These are phyloP conservation scores for Starmerella davenportii DNA, from an alignment of 805 yeast genomes.

Conservation along the genomic window DNA sequence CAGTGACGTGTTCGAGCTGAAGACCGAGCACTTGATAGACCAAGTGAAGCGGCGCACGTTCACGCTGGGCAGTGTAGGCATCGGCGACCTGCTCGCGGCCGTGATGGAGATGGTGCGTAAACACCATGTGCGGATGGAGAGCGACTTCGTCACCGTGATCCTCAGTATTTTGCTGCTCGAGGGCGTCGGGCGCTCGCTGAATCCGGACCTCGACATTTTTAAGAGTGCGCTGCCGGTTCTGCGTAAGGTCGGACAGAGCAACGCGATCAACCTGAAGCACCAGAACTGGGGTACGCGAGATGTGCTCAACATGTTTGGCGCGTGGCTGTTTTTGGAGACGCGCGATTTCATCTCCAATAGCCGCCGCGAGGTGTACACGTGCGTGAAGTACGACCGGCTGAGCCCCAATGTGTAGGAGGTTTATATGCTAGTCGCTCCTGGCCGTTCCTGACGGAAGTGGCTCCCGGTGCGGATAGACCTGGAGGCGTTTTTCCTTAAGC, in stretches of 20 bases:
- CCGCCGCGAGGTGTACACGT: slow-evolving; percentile 42
- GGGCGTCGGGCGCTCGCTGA: slow-evolving; percentile 88
- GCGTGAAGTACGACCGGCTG: slow-evolving; percentile 46
- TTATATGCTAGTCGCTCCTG: no score
- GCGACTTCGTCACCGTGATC: slow-evolving; percentile 89
- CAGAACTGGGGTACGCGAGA: slow-evolving; percentile 30
- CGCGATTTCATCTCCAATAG: slow-evolving; percentile 74
- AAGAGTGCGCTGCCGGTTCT: slow-evolving; percentile 81
- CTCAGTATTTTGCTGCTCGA: slow-evolving; percentile 80
- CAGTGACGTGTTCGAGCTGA: slow-evolving; percentile 67
- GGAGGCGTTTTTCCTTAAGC: no score
- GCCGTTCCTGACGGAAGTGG: no score
- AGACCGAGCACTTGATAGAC: slow-evolving; percentile 68
- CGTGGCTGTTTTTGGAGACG: slow-evolving; percentile 80
- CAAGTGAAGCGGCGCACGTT: slow-evolving; percentile 75
- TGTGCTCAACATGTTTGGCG: slow-evolving; percentile 64
- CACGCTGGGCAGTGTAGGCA: slow-evolving; percentile 76
- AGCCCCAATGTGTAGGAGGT: slow-evolving; percentile 21
- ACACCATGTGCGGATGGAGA: slow-evolving; percentile 96
- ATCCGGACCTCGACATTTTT: slow-evolving; percentile 83
- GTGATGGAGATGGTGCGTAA: slow-evolving; percentile 78
- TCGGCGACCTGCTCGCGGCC: slow-evolving; percentile 76
- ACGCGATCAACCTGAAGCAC: slow-evolving; percentile 28
- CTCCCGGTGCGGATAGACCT: no score
- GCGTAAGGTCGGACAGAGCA: slow-evolving; percentile 37